Evolutionary conservation across 2,329 filamentous ascomycete species (phyloP).

Genomic region (Botrytis pseudocinerea): DNA sequence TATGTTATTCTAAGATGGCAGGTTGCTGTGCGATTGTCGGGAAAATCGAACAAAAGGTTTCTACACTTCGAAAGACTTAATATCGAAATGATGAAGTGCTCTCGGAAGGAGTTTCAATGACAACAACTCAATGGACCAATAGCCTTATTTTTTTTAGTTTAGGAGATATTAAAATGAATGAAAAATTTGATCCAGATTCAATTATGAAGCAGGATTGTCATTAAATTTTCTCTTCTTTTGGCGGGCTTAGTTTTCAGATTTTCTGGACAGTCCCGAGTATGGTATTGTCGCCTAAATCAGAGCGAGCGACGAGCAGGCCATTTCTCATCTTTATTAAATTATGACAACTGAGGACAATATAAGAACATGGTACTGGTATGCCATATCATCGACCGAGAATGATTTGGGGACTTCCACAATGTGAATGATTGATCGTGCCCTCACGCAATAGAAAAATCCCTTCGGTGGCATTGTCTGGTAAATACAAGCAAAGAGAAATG

Average conservation of each 20-base stretch:
- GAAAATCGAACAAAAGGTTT: neutral
- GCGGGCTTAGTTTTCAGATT: neutral
- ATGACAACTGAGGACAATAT: neutral
- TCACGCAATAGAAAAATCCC: too few species aligned
- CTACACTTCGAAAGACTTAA: neutral
- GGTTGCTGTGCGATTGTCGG: neutral
- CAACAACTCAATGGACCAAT: neutral
- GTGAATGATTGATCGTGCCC: neutral
- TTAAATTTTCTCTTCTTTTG: neutral
- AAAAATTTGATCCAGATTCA: neutral
- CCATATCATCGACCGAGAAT: too few species aligned
- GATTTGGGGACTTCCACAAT: neutral
- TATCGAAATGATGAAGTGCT: neutral
- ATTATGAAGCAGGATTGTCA: neutral
- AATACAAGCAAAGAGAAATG: neutral
- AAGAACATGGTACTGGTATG: neutral
- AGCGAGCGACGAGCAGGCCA: neutral
- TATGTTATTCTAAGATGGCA: neutral
- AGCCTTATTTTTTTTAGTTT: neutral
- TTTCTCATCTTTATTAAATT: neutral
- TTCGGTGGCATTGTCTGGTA: neutral
- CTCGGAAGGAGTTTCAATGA: neutral
- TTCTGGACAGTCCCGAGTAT: neutral
- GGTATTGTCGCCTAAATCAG: neutral
- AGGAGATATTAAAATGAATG: neutral